Base-by-base conservation (phyloP, 176 grass and related monocot species). In the Oropetium thomaeum region DNA sequence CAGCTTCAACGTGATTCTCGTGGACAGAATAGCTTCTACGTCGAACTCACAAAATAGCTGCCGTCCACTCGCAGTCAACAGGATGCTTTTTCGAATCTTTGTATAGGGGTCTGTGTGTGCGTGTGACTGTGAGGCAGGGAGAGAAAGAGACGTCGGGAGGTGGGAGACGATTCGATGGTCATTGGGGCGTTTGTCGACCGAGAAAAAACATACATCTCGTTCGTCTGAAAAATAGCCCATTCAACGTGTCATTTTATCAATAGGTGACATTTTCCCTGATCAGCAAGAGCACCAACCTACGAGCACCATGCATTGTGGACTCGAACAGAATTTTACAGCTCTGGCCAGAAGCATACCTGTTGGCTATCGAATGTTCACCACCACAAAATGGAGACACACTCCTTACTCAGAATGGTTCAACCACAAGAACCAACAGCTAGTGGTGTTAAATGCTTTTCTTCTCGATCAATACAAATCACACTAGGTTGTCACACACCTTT, bases 391-490 rank as follows among this genome's bases (percentile, higher is more conserved):
- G 45, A 71, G 11, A 63, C 4, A 63, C 4, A 58, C 22, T 73
- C 14, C 1, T 28, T 17, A 11, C 14, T 19, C 58, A 19, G 47
- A 73, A 74, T 29, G 37, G 57, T 70, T 33, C 34, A 58, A 64
- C 34, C 17, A 8, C 16, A 71, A 30, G 48, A 82, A 82, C 37
- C 79, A 65, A 51, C 78, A 62, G 62, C 25, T 41, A 70, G 25
- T 30, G 17, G 6, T 66, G 58, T 65, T 38, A 72, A 40, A 82
- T 64, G 20, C 42, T 33, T 73, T 76, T 72, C 63, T 65, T 52
- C 32, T 32, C 25, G 41, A 79, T 67, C 60, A 67, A 83, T 73
- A 83, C 25, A 79, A 58, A 82, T 23, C 67, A 59, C 72, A 82
- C 62, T 74, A 61, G 28, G n/a, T n/a, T n/a, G n/a, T 45, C 44